A percentile compares a stretch with the other conserved stretches of the same genome.
Evolutionary conservation across 495 filamentous ascomycete species (phyloP).

Genomic region (Aspergillus ellipticus): DNA sequence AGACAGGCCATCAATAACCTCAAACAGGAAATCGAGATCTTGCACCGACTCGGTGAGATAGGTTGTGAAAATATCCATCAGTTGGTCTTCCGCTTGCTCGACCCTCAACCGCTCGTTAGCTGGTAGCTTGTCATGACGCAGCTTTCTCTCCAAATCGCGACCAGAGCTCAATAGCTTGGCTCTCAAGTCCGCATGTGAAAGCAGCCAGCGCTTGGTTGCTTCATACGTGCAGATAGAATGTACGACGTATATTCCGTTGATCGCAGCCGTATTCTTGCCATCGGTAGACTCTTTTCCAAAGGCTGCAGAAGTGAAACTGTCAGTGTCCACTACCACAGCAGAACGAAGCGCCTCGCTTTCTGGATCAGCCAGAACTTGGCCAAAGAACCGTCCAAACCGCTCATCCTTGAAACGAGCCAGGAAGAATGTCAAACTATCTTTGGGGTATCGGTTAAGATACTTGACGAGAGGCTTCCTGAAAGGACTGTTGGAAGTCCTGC

Average conservation of each 20-base stretch:
- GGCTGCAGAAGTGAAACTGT: conserved; percentile 62
- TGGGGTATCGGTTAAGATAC: conserved; percentile 88
- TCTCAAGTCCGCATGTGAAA: conserved; percentile 68
- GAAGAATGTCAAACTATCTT: conserved; percentile 80
- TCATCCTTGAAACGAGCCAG: conserved; percentile 70
- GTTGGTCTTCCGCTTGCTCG: conserved; percentile 81
- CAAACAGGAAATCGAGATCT: conserved; percentile 86
- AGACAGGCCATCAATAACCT: conserved; percentile 79
- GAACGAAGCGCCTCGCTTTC: conserved; percentile 72
- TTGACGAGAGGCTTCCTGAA: conserved; percentile 91
- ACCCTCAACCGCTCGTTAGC: conserved; percentile 75
- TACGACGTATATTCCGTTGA: conserved; percentile 84
- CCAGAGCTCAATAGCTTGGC: conserved; percentile 64
- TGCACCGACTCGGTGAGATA: conserved; percentile 69
- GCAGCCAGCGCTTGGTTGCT: conserved; percentile 65
- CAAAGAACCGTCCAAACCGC: conserved; percentile 89
- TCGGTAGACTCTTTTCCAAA: conserved; percentile 55
- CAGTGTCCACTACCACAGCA: conserved; percentile 67
- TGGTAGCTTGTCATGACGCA: conserved; percentile 65
- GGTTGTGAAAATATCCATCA: conserved; percentile 80
- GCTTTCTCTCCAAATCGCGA: conserved; percentile 68
- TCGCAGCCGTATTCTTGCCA: conserved; percentile 66
- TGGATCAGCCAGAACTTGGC: conserved; percentile 77
- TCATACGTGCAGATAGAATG: conserved; percentile 61
- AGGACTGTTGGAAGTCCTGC: conserved; percentile 87